Conservation (phyloP, 306 rosid genomes). For the Acacia acuminata region DNA sequence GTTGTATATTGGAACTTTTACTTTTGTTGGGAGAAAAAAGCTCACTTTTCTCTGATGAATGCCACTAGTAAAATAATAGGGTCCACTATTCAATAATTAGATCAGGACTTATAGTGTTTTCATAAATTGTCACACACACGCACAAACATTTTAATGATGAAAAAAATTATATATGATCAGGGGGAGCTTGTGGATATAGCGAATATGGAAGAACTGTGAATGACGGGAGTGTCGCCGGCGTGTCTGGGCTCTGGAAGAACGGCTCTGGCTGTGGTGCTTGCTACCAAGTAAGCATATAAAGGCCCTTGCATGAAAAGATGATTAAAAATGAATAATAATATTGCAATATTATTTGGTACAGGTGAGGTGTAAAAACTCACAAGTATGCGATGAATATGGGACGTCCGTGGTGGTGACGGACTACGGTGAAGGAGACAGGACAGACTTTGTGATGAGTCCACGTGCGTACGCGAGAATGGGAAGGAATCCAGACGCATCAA, state of each 20-base stretch:
- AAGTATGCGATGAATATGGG: conserved; percentile 45
- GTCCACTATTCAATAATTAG: neutral
- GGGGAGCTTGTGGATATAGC: conserved; percentile 84
- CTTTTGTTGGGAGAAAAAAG: neutral
- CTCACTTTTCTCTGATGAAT: neutral
- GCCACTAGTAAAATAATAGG: neutral
- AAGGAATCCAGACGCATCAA: conserved; percentile 33
- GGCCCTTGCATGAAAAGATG: too few relatives aligned
- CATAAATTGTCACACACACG: neutral
- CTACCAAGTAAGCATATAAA: conserved; percentile 53
- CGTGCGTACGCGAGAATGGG: conserved; percentile 39
- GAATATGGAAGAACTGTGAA: conserved; percentile 78
- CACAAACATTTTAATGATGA: neutral
- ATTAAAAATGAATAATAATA: too few relatives aligned
- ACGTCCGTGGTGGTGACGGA: conserved; percentile 47
- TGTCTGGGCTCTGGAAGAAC: conserved; percentile 63
- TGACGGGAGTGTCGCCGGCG: conserved; percentile 78
- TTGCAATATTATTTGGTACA: neutral
- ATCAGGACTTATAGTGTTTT: neutral
- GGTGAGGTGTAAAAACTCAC: conserved; percentile 43
- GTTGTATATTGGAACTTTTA: neutral
- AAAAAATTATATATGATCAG: conserved; percentile 31
- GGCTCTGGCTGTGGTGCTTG: conserved; percentile 91
- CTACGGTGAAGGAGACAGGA: conserved; percentile 49
- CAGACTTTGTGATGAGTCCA: conserved; percentile 48